A percentile compares a stretch with the other conserved stretches of the same genome.
Evolutionary conservation across 345 rosid genomes (phyloP).

Genomic region (Excoecaria agallocha): DNA sequence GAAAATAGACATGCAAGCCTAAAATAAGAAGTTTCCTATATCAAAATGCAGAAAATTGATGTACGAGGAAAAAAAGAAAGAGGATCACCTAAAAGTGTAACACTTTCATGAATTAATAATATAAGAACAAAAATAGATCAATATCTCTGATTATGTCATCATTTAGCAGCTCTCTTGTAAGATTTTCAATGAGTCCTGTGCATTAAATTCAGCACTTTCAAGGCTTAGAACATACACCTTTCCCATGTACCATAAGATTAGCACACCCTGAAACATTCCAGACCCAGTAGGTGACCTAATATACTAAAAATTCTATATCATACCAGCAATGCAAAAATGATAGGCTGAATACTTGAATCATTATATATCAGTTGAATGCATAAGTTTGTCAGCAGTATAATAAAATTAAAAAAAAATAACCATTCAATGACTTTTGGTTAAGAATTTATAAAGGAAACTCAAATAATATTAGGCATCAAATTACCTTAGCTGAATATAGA

Average conservation of each 20-base stretch:
- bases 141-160: neutral
- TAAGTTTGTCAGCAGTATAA: conserved; percentile 1
- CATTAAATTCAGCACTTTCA: neutral
- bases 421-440: neutral
- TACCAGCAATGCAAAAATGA: neutral
- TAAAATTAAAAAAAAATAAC: neutral
- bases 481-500: conserved; percentile 94
- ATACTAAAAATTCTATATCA: neutral
- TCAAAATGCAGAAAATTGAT: neutral
- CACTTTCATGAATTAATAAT: neutral
- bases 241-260: neutral
- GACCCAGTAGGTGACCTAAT: neutral
- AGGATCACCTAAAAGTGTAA: neutral
- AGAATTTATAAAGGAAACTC: neutral
- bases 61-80: neutral
- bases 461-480: neutral
- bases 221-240: neutral
- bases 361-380: neutral
- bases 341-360: neutral
- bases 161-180: neutral
- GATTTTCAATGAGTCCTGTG: neutral
- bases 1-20: neutral
- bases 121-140: neutral
- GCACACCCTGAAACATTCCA: neutral
- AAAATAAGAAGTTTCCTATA: neutral